Percentiles rank a stretch among this genome's conserved stretches.
Evolutionary conservation across 2,329 filamentous ascomycete genomes (phyloP).

Genomic region (Aspergillus luchuensis): DNA sequence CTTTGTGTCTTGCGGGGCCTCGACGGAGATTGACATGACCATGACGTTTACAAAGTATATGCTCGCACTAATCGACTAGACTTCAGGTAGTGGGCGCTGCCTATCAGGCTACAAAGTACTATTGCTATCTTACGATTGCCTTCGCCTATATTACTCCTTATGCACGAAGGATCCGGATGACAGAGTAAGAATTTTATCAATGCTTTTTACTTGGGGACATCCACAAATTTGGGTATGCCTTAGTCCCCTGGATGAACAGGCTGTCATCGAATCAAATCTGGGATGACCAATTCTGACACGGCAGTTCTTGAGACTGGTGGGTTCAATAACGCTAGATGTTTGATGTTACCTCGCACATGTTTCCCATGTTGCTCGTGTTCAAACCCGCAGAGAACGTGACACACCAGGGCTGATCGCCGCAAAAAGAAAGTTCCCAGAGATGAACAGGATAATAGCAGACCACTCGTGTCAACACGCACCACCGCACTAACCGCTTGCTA

Average conservation of each 20-base stretch:
- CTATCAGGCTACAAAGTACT: neutral
- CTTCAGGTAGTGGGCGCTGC: neutral
- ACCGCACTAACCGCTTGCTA: neutral
- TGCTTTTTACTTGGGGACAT: neutral
- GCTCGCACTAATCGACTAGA: conserved; percentile 3
- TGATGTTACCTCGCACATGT: neutral
- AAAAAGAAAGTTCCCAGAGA: neutral
- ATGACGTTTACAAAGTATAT: conserved; percentile 5
- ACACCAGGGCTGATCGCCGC: neutral
- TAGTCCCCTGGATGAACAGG: neutral
- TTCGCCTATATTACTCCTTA: neutral
- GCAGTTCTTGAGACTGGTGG: neutral
- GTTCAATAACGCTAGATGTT: neutral
- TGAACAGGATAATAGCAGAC: neutral
- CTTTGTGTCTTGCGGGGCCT: conserved; percentile 3
- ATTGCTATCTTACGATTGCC: conserved; percentile 1
- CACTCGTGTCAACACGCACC: neutral
- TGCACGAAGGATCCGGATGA: neutral
- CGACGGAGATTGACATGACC: neutral
- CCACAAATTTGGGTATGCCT: neutral
- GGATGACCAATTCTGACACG: neutral
- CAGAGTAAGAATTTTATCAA: neutral
- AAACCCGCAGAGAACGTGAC: neutral
- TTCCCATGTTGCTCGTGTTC: neutral
- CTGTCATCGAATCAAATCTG: too few relatives aligned